Evolutionary conservation across 192 early-diverging fungal genomes (phyloP), one percentile per base, ranked within the genome.

Genomic region (Mortierella alpina): DNA sequence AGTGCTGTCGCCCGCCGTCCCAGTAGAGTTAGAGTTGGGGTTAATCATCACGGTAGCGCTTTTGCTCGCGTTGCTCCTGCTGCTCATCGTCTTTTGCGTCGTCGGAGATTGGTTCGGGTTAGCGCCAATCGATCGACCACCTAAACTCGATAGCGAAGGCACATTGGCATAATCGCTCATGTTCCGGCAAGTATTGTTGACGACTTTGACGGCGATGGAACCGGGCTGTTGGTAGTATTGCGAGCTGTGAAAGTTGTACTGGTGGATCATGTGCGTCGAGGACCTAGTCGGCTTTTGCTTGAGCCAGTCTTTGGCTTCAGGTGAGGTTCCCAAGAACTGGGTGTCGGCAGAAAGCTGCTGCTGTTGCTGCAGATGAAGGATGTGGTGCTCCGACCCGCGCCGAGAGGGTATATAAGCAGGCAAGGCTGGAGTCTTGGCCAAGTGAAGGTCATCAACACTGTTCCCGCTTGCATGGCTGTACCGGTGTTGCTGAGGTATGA

Each of bases 241-340:
- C 40, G 67, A 54, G 8, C 18, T 61, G n/a, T 80, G 77, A 46
- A 80, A 80, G 70, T 80, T 80, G 42, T 80, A 80, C 60, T 80
- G 77, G 60, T 80, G 77, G 14, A 80, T 72, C 65, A 80, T 56
- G 58, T 80, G 77, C 6, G 61, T 66, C 18, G 70, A 66, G 3
- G 77, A 80, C 7, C 77, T 65, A 0, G 66, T 80, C 10, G 77
- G 77, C 22, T 80, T 80, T 59, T 80, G 77, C 53, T 66, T 53
- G 1, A 80, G 65, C 77, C 77, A 80, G 59, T 80, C 77, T 55
- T 68, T 80, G 52, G 66, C 77, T 48, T 80, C 77, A 18, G 77
- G 77, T 6, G 77, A 80, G 12, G 77, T 72, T 4, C 77, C 77
- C 13, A 76, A 48, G 17, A 80, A 70, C 6, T 41, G 59, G 13